Base-by-base conservation (phyloP, 2,329 filamentous ascomycete genomes). In the Helicocarpus griseus region DNA sequence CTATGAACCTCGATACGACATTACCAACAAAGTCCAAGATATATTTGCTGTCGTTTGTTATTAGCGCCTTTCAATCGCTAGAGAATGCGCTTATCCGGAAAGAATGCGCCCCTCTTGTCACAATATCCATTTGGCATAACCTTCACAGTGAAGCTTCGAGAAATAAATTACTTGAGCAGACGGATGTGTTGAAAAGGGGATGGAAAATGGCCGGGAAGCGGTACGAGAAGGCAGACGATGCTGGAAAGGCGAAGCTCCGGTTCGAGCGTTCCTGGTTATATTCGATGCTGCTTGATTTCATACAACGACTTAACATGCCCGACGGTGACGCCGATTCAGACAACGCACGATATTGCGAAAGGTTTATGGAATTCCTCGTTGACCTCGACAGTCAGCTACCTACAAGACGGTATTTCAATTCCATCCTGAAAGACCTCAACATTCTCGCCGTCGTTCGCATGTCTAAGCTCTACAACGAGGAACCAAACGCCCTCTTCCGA, bases 231-330 rank as follows among this genome's bases (percentile, higher is more conserved):
- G 87, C 86, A 48, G 91, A 97, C 65, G 86, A 91, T 54, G 70
- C 77, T 4, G 80, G 80, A 0, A 89, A 96, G 65, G 83, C 86
- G 14, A 82, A 85, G 50, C 73, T 97, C 58, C 83, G 87, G 22
- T 96, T 98, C 60, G 93, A 98, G 69, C 81, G 94, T 51, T 87
- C 87, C 41, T 98, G 93, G 94, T 77, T 98, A 9, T 95, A 89
- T 64, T 85, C 87, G 3, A 76, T 97, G 59, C 73, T 93, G 0
- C 70, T 96, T 29, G 86, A 95, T 62, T 96, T 97, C 61, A 65
- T 95, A 28, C 78, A 82, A 54, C 75, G 85, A 50, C 70, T 96
- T 8, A 87, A 94, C 64, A 73, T 75, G 3, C 28, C 61, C 11
- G 67, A 67, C 14, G 65, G 66, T n/a, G n/a, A n/a, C 48, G 59